Conservation (phyloP, 192 early-diverging fungal species). For the Backusella psychrophila region DNA sequence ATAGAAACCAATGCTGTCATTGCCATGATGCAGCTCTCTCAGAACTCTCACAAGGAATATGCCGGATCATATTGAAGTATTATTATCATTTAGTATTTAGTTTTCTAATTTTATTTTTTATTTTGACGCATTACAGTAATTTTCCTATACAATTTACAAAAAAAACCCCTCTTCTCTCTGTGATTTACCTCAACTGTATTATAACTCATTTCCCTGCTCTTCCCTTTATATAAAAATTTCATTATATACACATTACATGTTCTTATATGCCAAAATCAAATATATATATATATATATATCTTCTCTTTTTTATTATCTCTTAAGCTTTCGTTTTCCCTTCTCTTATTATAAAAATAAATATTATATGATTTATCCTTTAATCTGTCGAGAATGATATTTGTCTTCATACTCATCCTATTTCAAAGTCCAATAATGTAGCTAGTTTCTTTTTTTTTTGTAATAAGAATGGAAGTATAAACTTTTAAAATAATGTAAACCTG, state of each 20-base stretch:
- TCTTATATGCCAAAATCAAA: neutral
- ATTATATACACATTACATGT: neutral
- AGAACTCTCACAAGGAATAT: neutral
- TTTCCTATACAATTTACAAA: neutral
- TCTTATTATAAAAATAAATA: neutral
- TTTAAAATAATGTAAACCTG: neutral
- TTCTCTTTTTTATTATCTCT: neutral
- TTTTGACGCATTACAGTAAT: neutral
- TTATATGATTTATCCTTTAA: neutral
- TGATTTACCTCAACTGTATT: neutral
- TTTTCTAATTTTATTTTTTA: neutral
- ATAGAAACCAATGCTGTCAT: conserved; percentile 5
- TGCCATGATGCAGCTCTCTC: conserved; percentile 16
- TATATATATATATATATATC: neutral
- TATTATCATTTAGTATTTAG: neutral
- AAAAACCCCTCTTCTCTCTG: neutral
- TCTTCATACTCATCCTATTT: neutral
- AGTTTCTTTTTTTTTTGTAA: neutral
- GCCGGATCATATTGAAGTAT: neutral
- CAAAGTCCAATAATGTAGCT: neutral
- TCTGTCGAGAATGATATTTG: neutral
- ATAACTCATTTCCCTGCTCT: neutral
- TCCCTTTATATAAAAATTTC: neutral
- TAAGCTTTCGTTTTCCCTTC: neutral
- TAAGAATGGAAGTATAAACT: neutral